A percentile compares a stretch with the other conserved stretches of the same genome.
Evolutionary conservation across 2,329 filamentous ascomycete genomes (phyloP).

Genomic region (Aureobasidium sp.): DNA sequence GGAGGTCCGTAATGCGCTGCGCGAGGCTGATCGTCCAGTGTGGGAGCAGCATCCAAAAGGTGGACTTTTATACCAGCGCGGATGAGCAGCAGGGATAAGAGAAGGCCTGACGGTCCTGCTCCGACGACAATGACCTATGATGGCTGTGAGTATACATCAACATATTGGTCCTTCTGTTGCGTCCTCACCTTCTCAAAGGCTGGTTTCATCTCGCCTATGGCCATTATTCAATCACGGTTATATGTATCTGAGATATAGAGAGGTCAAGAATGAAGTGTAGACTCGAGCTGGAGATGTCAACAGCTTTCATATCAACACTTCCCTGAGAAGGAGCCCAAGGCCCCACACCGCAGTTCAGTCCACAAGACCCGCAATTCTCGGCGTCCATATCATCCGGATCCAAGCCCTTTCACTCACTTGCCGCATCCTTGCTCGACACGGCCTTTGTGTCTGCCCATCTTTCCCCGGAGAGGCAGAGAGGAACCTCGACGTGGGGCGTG

Average conservation of each 20-base stretch:
- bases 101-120: slow-evolving; percentile 33
- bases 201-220: neutral
- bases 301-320: neutral
- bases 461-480: neutral
- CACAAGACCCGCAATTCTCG: neutral
- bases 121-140: slow-evolving; percentile 29
- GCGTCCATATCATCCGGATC: neutral
- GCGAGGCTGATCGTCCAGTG: slow-evolving; percentile 28
- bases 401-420: neutral
- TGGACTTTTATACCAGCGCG: slow-evolving; percentile 26
- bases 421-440: neutral
- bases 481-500: slow-evolving; percentile 5
- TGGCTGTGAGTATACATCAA: neutral
- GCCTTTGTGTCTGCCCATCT: neutral
- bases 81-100: slow-evolving; percentile 32
- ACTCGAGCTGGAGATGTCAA: neutral
- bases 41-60: slow-evolving; percentile 25
- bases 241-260: neutral
- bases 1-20: slow-evolving; percentile 36
- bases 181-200: slow-evolving; percentile 5
- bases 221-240: neutral
- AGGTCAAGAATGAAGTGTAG: neutral
- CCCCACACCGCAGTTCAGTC: neutral
- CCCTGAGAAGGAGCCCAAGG: neutral
- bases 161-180: neutral